These are phyloP conservation scores for Globisporangium lucens DNA, from an alignment of 352 stramenopile species.

Conservation along the genomic window DNA sequence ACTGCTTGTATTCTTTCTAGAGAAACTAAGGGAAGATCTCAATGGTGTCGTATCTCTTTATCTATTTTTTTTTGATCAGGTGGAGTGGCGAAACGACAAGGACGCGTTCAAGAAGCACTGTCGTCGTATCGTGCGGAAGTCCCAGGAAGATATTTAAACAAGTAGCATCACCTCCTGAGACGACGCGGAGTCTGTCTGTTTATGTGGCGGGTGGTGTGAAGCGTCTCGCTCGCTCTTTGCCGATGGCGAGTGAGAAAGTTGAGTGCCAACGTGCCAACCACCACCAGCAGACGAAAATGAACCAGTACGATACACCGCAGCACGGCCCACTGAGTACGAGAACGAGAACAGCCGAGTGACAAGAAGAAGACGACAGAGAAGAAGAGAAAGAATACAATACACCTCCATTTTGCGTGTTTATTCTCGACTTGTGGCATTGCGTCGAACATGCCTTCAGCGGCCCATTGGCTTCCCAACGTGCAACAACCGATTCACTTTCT, in stretches of 20 bases:
- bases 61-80: slow-evolving; percentile 33
- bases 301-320: background rate
- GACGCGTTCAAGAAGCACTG: slow-evolving; percentile 93
- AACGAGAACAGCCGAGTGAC: background rate
- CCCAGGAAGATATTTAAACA: slow-evolving; percentile 90
- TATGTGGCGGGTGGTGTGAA: background rate
- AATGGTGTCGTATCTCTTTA: background rate
- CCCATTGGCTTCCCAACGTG: background rate
- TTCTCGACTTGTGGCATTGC: background rate
- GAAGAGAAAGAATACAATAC: slow-evolving; percentile 7
- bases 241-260: background rate
- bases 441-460: background rate
- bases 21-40: background rate
- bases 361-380: slow-evolving; percentile 2
- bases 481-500: background rate
- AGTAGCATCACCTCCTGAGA: slow-evolving; percentile 13
- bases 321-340: background rate
- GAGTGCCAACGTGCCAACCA: background rate
- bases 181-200: background rate
- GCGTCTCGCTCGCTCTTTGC: background rate
- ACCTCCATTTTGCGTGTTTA: slow-evolving; percentile 6
- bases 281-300: background rate
- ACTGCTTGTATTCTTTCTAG: background rate
- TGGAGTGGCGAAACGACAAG: slow-evolving; percentile 91
- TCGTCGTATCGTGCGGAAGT: slow-evolving; percentile 89